A percentile compares a stretch with the other conserved stretches of the same genome.
Conservation (phyloP, 805 yeast genomes). For the Scheffersomyces lignosus region DNA sequence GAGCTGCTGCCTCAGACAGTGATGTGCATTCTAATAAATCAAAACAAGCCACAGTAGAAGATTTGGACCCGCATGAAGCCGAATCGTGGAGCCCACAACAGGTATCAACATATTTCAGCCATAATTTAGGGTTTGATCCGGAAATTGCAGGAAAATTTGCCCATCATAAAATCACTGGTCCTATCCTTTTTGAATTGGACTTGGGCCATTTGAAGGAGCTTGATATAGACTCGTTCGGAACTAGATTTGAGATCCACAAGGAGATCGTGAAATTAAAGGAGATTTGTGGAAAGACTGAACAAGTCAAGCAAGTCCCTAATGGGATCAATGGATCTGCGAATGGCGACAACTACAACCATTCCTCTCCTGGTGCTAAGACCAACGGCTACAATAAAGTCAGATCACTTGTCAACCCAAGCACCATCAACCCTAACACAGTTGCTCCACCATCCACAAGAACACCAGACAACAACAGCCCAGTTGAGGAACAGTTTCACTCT, state of each 20-base stretch:
- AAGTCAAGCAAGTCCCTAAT: background rate
- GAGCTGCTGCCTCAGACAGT: background rate
- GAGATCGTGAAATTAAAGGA: constrained; percentile 73
- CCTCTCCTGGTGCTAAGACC: background rate
- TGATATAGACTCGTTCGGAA: constrained; percentile 91
- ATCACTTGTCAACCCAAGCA: too few relatives aligned
- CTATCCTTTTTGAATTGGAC: constrained; percentile 81
- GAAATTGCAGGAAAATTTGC: constrained; percentile 77
- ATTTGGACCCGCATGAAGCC: constrained; percentile 50
- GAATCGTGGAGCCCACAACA: constrained; percentile 81
- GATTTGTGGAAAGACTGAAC: constrained; percentile 8
- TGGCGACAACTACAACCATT: background rate
- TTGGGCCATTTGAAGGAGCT: constrained; percentile 84
- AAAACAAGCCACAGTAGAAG: too few relatives aligned
- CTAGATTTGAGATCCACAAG: constrained; percentile 87
- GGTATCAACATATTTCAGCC: constrained; percentile 73
- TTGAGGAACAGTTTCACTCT: background rate
- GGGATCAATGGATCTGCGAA: background rate
- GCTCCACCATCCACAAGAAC: background rate
- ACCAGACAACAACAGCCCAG: background rate
- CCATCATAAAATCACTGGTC: constrained; percentile 86
- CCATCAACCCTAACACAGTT: too few relatives aligned
- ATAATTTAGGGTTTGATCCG: constrained; percentile 68
- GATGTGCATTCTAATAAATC: too few relatives aligned
- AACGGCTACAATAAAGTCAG: too few relatives aligned